Conservation (phyloP, 202 grass and related monocot species). For the Bolboschoenoplectus hybrid region DNA sequence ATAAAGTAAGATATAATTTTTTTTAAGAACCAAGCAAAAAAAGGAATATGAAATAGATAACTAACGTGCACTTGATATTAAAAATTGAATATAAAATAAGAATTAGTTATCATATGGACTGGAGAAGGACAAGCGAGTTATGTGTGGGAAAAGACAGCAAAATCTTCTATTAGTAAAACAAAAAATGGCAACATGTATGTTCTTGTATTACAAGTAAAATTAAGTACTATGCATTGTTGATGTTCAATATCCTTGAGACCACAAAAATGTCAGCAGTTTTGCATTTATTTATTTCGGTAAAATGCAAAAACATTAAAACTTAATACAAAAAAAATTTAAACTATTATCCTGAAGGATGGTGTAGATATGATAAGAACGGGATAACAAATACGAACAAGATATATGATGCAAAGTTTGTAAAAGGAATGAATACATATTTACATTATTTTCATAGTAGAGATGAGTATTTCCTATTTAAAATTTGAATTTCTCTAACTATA, state of each 20-base stretch:
- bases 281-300: not conserved
- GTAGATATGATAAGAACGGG: not conserved
- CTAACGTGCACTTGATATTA: not conserved
- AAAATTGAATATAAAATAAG: not conserved
- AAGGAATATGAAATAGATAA: not conserved
- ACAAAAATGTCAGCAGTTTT: not conserved
- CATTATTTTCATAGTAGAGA: not conserved
- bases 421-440: not conserved
- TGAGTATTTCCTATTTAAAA: not conserved
- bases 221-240: not conserved
- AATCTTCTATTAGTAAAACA: not conserved
- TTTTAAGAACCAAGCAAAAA: not conserved
- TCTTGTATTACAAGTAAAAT: not conserved
- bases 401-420: not conserved
- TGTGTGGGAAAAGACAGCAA: not conserved
- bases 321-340: not conserved
- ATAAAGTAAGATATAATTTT: not conserved
- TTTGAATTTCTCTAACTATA: not conserved
- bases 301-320: not conserved
- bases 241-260: not conserved
- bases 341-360: not conserved
- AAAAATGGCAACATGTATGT: not conserved
- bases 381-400: slow-evolving; percentile 2
- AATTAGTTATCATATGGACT: not conserved
- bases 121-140: not conserved